Evolutionary conservation across 1,139 yeast species (phyloP).

Genomic region (Pichiaceae sp.): DNA sequence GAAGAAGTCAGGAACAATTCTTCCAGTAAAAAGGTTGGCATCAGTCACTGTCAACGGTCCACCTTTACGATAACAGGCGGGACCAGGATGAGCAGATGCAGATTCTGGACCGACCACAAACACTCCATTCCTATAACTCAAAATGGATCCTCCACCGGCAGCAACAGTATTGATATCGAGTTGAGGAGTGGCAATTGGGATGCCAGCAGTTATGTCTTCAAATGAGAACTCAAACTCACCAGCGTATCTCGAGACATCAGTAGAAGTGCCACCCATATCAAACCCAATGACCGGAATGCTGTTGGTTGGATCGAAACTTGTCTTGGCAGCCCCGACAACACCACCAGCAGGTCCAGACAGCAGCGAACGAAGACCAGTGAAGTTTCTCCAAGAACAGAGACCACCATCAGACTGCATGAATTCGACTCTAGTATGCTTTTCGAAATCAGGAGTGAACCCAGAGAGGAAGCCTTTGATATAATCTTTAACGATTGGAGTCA

Average conservation of each 20-base stretch:
- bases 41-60: conserved; percentile 55
- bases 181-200: conserved; percentile 49
- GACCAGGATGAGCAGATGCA: conserved; percentile 58
- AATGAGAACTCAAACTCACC: conserved; percentile 45
- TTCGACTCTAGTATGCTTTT: conserved; percentile 26
- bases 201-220: conserved; percentile 50
- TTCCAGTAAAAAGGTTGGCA: conserved; percentile 44
- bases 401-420: conserved; percentile 63
- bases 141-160: conserved; percentile 53
- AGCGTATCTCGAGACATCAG: conserved; percentile 45
- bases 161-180: conserved; percentile 52
- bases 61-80: conserved; percentile 50
- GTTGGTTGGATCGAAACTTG: conserved; percentile 38
- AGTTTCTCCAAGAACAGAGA: conserved; percentile 34
- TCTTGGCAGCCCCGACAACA: conserved; percentile 47
- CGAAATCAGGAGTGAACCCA: conserved; percentile 46
- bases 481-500: conserved; percentile 62
- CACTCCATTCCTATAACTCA: conserved; percentile 45
- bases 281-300: conserved; percentile 49
- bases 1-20: conserved; percentile 46
- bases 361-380: conserved; percentile 46
- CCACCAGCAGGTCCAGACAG: conserved; percentile 61
- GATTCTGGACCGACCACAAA: conserved; percentile 54
- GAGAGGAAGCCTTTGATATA: conserved; percentile 53
- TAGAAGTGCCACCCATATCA: conserved; percentile 59